Conservation (phyloP, 306 rosid genomes). For the Aeschynomene evenia region DNA sequence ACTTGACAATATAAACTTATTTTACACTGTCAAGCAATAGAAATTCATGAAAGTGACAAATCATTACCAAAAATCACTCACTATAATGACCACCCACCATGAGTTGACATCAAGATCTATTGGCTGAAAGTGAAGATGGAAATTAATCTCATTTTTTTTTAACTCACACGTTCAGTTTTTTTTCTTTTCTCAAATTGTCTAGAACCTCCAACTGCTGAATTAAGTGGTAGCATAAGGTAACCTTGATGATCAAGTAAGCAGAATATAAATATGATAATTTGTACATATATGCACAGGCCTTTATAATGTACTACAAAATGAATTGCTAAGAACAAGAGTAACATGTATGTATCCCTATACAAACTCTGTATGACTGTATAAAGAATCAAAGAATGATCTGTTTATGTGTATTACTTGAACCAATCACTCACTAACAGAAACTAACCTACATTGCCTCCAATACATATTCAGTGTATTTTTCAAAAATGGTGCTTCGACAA, state of each 20-base stretch:
- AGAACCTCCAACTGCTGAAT: background rate
- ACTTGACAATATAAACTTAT: background rate
- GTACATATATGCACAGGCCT: slow-evolving; percentile 31
- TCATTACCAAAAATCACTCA: too few species aligned
- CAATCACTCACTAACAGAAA: background rate
- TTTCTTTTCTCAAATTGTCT: background rate
- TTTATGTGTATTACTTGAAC: background rate
- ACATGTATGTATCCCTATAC: slow-evolving; percentile 37
- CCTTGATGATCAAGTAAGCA: slow-evolving; percentile 2
- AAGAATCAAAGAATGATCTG: slow-evolving; percentile 65
- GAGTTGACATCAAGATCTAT: too few species aligned
- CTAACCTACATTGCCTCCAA: slow-evolving; percentile 9
- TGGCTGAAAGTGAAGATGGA: too few species aligned
- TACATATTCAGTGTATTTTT: background rate
- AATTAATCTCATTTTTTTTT: too few species aligned
- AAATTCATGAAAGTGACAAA: too few species aligned
- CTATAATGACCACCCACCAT: too few species aligned
- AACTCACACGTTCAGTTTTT: slow-evolving; percentile 10
- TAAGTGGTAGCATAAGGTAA: background rate
- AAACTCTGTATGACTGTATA: slow-evolving; percentile 1
- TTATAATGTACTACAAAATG: slow-evolving; percentile 28
- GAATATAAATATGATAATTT: slow-evolving; percentile 20
- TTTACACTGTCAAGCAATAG: background rate
- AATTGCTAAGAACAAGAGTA: slow-evolving; percentile 31
- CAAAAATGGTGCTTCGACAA: slow-evolving; percentile 1